Evolutionary conservation across 371 early-diverging fungal genomes (phyloP), one percentile per base, ranked within the genome.

Genomic region (Apophysomyces sp.): DNA sequence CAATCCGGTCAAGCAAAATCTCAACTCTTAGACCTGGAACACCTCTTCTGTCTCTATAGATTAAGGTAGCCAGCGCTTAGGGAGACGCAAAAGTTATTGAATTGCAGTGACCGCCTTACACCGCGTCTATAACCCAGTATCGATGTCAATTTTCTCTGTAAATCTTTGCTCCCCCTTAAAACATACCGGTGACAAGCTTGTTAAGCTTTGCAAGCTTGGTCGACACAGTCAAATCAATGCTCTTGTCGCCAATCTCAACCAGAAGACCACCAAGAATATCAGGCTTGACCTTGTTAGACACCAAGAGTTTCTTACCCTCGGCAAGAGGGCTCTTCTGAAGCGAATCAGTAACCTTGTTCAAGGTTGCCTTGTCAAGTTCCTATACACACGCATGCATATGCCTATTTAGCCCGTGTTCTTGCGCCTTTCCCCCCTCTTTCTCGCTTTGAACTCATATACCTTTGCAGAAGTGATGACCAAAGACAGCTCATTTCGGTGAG

Each of bases 201-300:
- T 96, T 94, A 57, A 97, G 88, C 90, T 96, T 97, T 82, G 91
- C 89, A 76, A 98, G 81, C 82, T 92, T 94, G 78, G 92, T 86
- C 37, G 96, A 88, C 63, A 96, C 96, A 40, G 97, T 96, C 82
- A 98, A 87, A 78, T 98, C 98, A 72, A 98, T 95, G 73, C 97
- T 96, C 85, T 94, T 94, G 83, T 96, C 98, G 67, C 98, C 98
- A 73, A 97, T 83, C 79, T 97, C 98, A 58, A 98, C 91, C 70
- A 97, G 82, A 74, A 98, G 84, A 69, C 98, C 98, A 73, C 98
- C 98, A 58, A 97, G 81, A 74, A 98, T 93, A 73, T 87, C 80
- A 62, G 96, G 90, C 86, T 97, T 93, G 63, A 91, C 91, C 92
- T 93, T 95, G 94, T 92, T 94, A 76, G 88, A 83, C 57, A 95